Evolutionary conservation across 352 stramenopile species (phyloP).

Genomic region (Phytophthora rubi): DNA sequence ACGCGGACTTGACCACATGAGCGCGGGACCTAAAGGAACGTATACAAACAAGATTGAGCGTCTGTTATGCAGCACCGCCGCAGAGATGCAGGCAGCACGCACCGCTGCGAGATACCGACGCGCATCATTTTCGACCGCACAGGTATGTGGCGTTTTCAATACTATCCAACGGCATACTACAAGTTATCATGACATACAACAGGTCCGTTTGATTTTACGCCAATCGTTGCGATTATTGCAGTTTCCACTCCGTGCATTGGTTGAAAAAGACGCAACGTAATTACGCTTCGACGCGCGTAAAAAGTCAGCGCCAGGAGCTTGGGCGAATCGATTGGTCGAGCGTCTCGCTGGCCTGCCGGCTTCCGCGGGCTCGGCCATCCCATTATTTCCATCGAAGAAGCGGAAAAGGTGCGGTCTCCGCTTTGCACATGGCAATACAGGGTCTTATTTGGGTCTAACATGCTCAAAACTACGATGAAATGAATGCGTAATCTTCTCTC

Average conservation of each 20-base stretch:
- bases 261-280: conserved; percentile 4
- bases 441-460: background rate
- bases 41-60: conserved; percentile 3
- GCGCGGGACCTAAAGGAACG: conserved; percentile 12
- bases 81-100: conserved; percentile 11
- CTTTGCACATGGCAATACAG: background rate
- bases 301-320: conserved; percentile 15
- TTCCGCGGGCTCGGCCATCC: conserved; percentile 44
- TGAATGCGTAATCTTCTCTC: conserved; percentile 1
- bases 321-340: conserved; percentile 80
- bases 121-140: conserved; percentile 38
- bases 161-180: conserved; percentile 3
- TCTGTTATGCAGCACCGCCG: background rate
- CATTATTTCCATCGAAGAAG: conserved; percentile 90
- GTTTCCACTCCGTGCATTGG: background rate
- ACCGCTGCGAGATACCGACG: conserved; percentile 18
- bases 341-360: conserved; percentile 34
- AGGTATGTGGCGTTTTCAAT: conserved; percentile 11
- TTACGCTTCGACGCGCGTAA: conserved; percentile 18
- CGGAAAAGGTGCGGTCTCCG: conserved; percentile 56
- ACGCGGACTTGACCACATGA: conserved; percentile 9
- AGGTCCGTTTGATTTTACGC: background rate
- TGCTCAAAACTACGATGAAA: background rate
- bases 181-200: background rate
- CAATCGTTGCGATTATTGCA: background rate